Conservation (phyloP, 768 basidiomycete species). For the Phaeolepiota aurea region DNA sequence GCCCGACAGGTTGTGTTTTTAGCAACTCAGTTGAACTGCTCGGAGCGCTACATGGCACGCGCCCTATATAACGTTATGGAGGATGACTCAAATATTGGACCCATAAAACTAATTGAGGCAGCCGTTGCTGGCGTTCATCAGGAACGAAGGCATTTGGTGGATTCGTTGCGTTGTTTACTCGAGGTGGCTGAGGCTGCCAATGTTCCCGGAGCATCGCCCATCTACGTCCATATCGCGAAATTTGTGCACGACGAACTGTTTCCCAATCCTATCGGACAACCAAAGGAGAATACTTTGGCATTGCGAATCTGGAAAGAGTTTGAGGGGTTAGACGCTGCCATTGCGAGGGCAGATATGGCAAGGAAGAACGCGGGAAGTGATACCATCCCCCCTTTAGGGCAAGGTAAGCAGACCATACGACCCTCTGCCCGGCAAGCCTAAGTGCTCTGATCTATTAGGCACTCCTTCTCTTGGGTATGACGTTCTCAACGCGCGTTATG, state of each 20-base stretch:
- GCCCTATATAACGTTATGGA: conserved; percentile 59
- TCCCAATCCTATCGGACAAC: conserved; percentile 19
- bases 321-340: conserved; percentile 44
- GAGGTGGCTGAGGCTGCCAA: conserved; percentile 50
- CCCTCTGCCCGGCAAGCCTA: not conserved
- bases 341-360: conserved; percentile 46
- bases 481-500: conserved; percentile 57
- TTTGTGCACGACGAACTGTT: conserved; percentile 54
- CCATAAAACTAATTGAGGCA: conserved; percentile 52
- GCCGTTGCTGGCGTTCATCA: conserved; percentile 63
- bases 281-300: conserved; percentile 36
- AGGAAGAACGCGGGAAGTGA: conserved; percentile 57
- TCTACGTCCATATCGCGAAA: conserved; percentile 41
- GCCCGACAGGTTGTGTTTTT: conserved; percentile 71
- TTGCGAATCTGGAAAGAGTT: conserved; percentile 55
- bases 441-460: conserved; percentile 17
- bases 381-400: conserved; percentile 45
- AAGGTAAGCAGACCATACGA: conserved; percentile 33
- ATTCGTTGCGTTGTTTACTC: conserved; percentile 62
- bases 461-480: conserved; percentile 52
- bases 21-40: conserved; percentile 72
- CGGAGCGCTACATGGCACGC: conserved; percentile 71
- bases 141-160: conserved; percentile 61
- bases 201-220: conserved; percentile 30
- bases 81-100: conserved; percentile 54